A percentile compares a stretch with the other conserved stretches of the same genome.
These are phyloP conservation scores for Exophiala phaeomuriformis DNA, from an alignment of 2,329 filamentous ascomycete species.

Conservation along the genomic window DNA sequence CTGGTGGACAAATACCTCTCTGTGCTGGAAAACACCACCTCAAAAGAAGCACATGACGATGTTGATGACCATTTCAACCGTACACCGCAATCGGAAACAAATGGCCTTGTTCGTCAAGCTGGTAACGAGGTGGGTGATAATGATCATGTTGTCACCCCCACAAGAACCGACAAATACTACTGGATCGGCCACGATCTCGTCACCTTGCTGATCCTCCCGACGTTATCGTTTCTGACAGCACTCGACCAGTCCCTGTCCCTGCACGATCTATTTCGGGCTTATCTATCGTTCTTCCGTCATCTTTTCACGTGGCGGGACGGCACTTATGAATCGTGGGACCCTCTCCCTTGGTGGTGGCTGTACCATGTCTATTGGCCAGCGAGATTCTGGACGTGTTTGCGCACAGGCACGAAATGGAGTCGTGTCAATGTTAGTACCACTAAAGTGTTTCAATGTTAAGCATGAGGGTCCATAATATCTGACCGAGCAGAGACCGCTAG, in stretches of 20 bases:
- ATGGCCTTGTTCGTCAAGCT: background rate
- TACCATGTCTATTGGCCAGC: conserved; percentile 50
- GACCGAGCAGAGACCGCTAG: too few species aligned
- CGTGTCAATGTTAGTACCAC: conserved; percentile 61
- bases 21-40: conserved; percentile 21
- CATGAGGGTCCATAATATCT: background rate
- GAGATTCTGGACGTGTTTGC: conserved; percentile 42
- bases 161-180: conserved; percentile 41
- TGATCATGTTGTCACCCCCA: conserved; percentile 12
- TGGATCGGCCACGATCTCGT: conserved; percentile 64
- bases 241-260: conserved; percentile 14
- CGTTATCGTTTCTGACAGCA: conserved; percentile 35
- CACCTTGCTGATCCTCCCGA: conserved; percentile 44
- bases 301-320: conserved; percentile 45
- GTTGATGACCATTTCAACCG: too few species aligned
- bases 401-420: conserved; percentile 50
- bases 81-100: background rate
- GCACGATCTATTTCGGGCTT: background rate
- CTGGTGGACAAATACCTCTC: conserved; percentile 48
- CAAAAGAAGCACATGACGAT: conserved; percentile 26
- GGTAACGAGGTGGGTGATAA: background rate
- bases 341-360: conserved; percentile 45
- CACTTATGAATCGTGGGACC: conserved; percentile 45
- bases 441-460: conserved; percentile 46
- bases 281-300: conserved; percentile 36